A percentile compares a stretch with the other conserved stretches of the same genome.
Conservation (phyloP, 805 yeast genomes). For the Hanseniaspora nectarophila region DNA sequence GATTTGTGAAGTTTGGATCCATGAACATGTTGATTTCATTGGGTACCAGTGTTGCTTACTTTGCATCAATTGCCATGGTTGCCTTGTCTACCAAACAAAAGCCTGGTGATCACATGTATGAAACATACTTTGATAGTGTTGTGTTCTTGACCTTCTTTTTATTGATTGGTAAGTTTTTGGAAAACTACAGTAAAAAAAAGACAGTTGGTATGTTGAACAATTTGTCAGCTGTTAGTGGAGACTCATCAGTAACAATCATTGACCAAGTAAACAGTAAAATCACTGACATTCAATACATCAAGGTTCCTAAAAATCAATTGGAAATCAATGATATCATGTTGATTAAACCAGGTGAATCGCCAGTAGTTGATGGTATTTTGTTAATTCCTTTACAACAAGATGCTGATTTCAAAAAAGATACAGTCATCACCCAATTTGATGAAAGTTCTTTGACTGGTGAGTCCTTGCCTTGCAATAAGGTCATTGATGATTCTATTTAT, state of each 20-base stretch:
- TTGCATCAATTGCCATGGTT: conserved; percentile 47
- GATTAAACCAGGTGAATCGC: conserved; percentile 46
- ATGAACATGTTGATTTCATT: conserved; percentile 63
- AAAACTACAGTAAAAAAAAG: conserved; percentile 51
- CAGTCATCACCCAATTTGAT: conserved; percentile 36
- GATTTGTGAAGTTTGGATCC: conserved; percentile 61
- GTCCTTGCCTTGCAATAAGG: conserved; percentile 45
- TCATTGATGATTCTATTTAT: conserved; percentile 52
- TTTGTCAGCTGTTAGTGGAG: conserved; percentile 33
- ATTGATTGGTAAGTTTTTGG: conserved; percentile 57
- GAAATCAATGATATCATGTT: conserved; percentile 43
- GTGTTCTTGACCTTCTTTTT: conserved; percentile 63
- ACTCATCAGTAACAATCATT: conserved; percentile 22
- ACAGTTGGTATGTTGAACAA: conserved; percentile 54
- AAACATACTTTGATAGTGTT: conserved; percentile 69
- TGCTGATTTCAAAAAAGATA: neutral
- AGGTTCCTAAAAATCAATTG: conserved; percentile 33
- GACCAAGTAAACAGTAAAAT: conserved; percentile 15
- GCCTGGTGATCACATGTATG: conserved; percentile 33
- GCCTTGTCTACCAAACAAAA: conserved; percentile 31
- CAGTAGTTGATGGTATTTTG: conserved; percentile 43
- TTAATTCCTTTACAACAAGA: neutral
- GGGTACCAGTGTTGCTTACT: conserved; percentile 63
- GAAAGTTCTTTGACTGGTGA: conserved; percentile 56
- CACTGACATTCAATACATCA: conserved; percentile 17